Base-by-base conservation (phyloP, 768 basidiomycete species). In the Grammothele lineata region DNA sequence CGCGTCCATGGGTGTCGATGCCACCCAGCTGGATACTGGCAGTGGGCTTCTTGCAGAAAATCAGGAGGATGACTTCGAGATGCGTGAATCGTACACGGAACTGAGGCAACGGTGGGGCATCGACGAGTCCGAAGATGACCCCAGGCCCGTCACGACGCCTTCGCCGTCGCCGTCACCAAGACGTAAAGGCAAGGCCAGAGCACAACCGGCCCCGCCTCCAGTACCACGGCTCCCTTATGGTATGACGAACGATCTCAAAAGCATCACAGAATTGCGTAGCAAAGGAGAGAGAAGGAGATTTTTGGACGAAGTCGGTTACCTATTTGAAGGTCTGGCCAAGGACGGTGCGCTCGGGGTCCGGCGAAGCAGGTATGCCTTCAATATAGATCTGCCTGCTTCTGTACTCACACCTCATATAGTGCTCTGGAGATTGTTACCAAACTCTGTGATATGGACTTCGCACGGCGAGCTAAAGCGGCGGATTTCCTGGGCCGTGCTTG, bases 271-370 rank as follows among this genome's bases (percentile, higher is more conserved):
- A 53, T 70, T 92, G 32, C 68, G 88, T 46, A 85, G 77, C 58
- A 87, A 87, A 61, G 90, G 90, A 11, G 87, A 92, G 66, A 82
- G 73, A 44, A 72, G 89, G 51, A 70, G 87, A 14, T 92, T 92
- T 59, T 63, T 90, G 35, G 90, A 92, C 50, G 89, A 91, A 57
- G 77, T 90, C 3, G 90, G 90, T 0, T 92, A 91, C 65, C 65
- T 92, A 4, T 85, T 91, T 51, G 90, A 92, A 62, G 87, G 90
- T 0, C 74, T 92, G 65, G 78, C 80, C 22, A 55, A 63, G 9
- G 69, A 69, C 14, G 75, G 72, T 14, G 70, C 74, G 9, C 56
- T 81, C 37, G 72, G 76, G 2, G 70, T 91, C 21, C 73, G 81
- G 40, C 74, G 87, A 53, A 77, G 83, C 10, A 91, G 86, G 88